Conservation (phyloP, 768 basidiomycete genomes). For the Clavaria fumosa region DNA sequence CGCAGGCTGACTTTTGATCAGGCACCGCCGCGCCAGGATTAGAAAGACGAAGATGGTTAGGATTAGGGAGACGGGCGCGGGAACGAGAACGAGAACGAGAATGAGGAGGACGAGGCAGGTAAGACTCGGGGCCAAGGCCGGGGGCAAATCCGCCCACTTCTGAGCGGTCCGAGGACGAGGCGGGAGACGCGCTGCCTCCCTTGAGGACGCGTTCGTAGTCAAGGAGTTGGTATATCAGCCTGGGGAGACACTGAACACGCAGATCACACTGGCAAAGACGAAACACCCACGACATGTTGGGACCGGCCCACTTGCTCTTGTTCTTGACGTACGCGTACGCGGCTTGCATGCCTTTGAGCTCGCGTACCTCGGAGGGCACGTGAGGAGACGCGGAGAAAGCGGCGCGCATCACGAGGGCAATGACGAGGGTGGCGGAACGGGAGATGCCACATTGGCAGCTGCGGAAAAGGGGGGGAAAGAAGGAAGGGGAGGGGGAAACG, state of each 20-base stretch:
- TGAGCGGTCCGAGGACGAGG: conserved; percentile 35
- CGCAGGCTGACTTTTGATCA: too few relatives aligned
- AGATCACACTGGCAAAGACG: conserved; percentile 2
- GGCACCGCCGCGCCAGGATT: too few relatives aligned
- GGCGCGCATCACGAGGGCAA: conserved; percentile 90
- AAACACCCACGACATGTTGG: conserved; percentile 82
- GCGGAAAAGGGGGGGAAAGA: conserved; percentile 12
- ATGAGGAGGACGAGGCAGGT: too few relatives aligned
- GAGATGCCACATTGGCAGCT: conserved; percentile 94
- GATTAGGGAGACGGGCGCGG: conserved; percentile 39
- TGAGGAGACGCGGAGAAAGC: conserved; percentile 49
- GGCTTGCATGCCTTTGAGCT: conserved; percentile 75
- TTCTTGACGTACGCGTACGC: conserved; percentile 83
- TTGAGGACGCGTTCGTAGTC: conserved; percentile 75
- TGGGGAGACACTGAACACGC: conserved; percentile 3
- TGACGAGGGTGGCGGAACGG: conserved; percentile 77
- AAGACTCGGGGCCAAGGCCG: too few relatives aligned
- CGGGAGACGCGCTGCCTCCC: conserved; percentile 30
- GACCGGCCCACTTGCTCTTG: conserved; percentile 77
- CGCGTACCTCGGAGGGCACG: conserved; percentile 64
- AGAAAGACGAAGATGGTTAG: too few relatives aligned
- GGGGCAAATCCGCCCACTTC: too few relatives aligned
- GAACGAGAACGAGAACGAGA: too few relatives aligned
- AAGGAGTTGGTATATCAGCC: conserved; percentile 84
- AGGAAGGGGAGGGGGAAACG: conserved; percentile 9